Percentiles rank a stretch among this genome's conserved stretches.
These are phyloP conservation scores for Globisporangium mamillatum DNA, from an alignment of 352 stramenopile genomes.

Conservation along the genomic window DNA sequence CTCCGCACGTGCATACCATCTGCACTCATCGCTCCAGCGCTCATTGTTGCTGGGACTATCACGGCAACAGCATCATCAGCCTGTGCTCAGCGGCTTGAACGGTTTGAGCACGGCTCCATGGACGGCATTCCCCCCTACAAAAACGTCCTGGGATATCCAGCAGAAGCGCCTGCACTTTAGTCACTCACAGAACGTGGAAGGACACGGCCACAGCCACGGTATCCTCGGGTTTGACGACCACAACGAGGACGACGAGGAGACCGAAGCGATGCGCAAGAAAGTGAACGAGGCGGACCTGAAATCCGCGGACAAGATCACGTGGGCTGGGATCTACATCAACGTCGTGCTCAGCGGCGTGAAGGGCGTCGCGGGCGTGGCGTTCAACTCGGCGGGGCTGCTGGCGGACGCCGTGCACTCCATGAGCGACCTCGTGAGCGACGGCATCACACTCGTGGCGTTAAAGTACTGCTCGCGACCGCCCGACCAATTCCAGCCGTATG, in stretches of 20 bases:
- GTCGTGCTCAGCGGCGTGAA: constrained; percentile 61
- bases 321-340: constrained; percentile 67
- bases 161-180: constrained; percentile 12
- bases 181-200: constrained; percentile 5
- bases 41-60: background rate
- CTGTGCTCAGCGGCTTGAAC: background rate
- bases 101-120: background rate
- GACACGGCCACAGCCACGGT: constrained; percentile 42
- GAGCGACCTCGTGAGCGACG: constrained; percentile 93
- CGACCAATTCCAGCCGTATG: constrained; percentile 85
- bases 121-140: background rate
- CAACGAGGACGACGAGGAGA: constrained; percentile 28
- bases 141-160: background rate
- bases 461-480: constrained; percentile 90
- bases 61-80: background rate
- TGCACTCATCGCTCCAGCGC: constrained; percentile 1
- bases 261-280: constrained; percentile 22
- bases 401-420: constrained; percentile 94
- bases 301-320: constrained; percentile 64
- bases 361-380: constrained; percentile 65
- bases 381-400: constrained; percentile 88
- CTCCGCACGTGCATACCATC: background rate
- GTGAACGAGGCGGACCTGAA: constrained; percentile 35
- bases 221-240: constrained; percentile 24
- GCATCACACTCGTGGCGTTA: constrained; percentile 91